Evolutionary conservation across 2,329 filamentous ascomycete species (phyloP), one percentile per base, ranked within the genome.

Genomic region (Ceratocystiopsis minuta): DNA sequence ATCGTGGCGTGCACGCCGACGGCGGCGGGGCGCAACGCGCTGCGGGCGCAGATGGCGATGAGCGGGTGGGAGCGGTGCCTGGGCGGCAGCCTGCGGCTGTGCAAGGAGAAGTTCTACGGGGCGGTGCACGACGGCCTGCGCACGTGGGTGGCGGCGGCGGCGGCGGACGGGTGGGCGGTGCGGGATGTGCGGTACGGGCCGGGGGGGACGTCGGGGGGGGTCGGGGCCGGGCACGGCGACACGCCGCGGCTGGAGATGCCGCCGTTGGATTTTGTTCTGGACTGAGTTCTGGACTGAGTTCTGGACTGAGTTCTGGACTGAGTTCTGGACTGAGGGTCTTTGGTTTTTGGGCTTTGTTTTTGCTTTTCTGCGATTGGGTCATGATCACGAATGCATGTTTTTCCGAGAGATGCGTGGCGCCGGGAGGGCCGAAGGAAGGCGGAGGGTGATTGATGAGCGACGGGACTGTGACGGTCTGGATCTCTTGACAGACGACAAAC

Each of bases 61-160:
- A 92, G 82, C 0, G 88, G 90, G 9, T 93, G 86, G 66, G 90
- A 98, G 59, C 86, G 86, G 51, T 77, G 81, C 50, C 82, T 96
- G 69, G 86, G 86, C 15, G 72, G 73, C 17, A 88, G 78, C 44
- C 64, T 96, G 47, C 76, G 90, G 6, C 79, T 88, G 15, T 96
- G 88, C 66, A 98, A 96, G 58, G 87, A 95, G 60, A 96, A 96
- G 58, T 94, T 96, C 57, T 96, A 98, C 56, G 81, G 82, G 2
- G 77, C 81, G 39, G 82, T 98, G 4, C 90, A 98, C 56, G 84
- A 88, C 51, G 85, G 79, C 2, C 66, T 96, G 48, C 76, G 81
- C 42, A 87, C 82, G 7, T 98, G 88, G 87, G 81, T 95, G 16
- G 79, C 78, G 0, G 90, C 88, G 1, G 87, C 85, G 0, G 69